Percentiles rank a stretch among this genome's conserved stretches.
Evolutionary conservation across 768 basidiomycete species (phyloP).

Genomic region (Megacollybia marginata): DNA sequence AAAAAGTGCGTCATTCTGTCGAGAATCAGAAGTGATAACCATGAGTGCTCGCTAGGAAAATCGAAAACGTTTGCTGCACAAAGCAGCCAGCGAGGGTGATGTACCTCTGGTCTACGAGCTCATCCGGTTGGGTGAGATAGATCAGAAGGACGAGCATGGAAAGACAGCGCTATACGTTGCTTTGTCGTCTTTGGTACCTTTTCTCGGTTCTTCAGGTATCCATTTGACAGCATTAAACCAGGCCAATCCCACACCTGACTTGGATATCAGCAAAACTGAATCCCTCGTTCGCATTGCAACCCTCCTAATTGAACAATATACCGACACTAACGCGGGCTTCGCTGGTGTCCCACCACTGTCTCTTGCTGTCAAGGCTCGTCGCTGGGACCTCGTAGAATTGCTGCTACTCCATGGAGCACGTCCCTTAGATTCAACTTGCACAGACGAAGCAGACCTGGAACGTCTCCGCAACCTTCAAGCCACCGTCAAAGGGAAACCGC

Average conservation of each 20-base stretch:
- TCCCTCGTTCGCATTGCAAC: background rate
- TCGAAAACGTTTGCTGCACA: slow-evolving; percentile 6
- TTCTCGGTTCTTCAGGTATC: background rate
- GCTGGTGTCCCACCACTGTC: background rate
- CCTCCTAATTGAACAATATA: background rate
- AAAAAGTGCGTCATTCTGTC: background rate
- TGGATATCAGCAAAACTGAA: background rate
- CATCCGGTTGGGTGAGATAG: slow-evolving; percentile 3
- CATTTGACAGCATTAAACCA: background rate
- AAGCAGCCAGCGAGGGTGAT: slow-evolving; percentile 4
- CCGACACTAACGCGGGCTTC: background rate
- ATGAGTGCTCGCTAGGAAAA: background rate
- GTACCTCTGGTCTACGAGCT: slow-evolving; percentile 7
- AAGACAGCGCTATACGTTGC: slow-evolving; percentile 6
- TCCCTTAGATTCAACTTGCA: background rate
- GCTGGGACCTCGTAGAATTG: background rate
- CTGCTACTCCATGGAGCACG: background rate
- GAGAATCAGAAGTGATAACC: background rate
- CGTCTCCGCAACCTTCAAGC: background rate
- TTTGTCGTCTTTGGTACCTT: background rate
- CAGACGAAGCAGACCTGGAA: background rate
- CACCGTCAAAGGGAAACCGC: background rate
- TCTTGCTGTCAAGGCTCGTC: background rate
- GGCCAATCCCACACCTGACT: background rate
- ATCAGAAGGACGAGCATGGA: background rate